Evolutionary conservation across 2,329 filamentous ascomycete species (phyloP).

Genomic region (Zarea fungicola): DNA sequence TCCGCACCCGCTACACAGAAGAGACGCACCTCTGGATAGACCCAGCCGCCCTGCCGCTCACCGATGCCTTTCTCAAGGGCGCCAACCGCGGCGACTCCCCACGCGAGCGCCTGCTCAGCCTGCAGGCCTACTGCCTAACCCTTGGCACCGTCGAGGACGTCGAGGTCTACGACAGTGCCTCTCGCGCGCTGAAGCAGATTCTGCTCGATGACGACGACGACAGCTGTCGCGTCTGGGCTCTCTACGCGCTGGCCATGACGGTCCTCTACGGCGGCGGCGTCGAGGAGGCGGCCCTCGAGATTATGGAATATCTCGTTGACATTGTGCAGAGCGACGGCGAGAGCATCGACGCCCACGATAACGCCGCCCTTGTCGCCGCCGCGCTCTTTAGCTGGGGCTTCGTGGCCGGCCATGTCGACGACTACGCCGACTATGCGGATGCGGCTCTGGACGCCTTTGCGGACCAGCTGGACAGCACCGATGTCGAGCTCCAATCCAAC

Average conservation of each 20-base stretch:
- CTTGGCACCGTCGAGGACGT: slow-evolving; percentile 61
- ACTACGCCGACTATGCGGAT: slow-evolving; percentile 66
- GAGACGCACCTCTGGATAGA: slow-evolving; percentile 41
- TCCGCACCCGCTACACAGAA: slow-evolving; percentile 43
- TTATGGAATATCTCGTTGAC: slow-evolving; percentile 70
- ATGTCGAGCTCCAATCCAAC: slow-evolving; percentile 67
- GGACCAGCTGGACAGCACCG: slow-evolving; percentile 75
- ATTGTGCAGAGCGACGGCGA: slow-evolving; percentile 77
- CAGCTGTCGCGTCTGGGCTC: slow-evolving; percentile 60
- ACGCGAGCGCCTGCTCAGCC: slow-evolving; percentile 62
- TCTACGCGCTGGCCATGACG: slow-evolving; percentile 68
- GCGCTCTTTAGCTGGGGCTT: slow-evolving; percentile 77
- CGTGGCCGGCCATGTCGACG: slow-evolving; percentile 70
- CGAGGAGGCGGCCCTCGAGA: slow-evolving; percentile 60
- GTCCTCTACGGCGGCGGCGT: slow-evolving; percentile 72
- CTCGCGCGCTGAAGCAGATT: slow-evolving; percentile 30
- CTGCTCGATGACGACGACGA: slow-evolving; percentile 54
- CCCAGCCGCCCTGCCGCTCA: slow-evolving; percentile 51
- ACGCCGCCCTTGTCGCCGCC: slow-evolving; percentile 63
- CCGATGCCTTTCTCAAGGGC: slow-evolving; percentile 64
- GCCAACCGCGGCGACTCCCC: slow-evolving; percentile 64
- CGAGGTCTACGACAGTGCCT: slow-evolving; percentile 26
- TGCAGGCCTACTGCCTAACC: slow-evolving; percentile 68
- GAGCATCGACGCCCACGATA: slow-evolving; percentile 65
- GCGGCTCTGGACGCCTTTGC: slow-evolving; percentile 73